Evolutionary conservation across 164 flowering plant genomes (phyloP).

Genomic region (Liriodendron chinense): DNA sequence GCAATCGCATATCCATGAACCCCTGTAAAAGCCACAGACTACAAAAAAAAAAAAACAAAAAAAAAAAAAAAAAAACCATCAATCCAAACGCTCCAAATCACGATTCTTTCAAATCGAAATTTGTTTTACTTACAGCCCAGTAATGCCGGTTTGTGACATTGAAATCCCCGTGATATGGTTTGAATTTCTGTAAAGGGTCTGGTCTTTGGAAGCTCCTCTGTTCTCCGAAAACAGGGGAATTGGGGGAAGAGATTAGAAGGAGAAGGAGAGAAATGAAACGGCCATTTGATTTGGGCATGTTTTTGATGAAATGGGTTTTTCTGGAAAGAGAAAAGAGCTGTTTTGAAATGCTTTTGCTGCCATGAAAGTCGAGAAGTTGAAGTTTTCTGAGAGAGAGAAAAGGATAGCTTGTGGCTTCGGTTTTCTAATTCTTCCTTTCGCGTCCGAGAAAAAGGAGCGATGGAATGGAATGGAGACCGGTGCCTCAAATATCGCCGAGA

Average conservation of each 20-base stretch:
- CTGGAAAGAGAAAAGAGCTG: constrained; percentile 6
- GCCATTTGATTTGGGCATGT: constrained; percentile 28
- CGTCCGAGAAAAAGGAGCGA: neutral
- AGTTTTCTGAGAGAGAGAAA: constrained; percentile 25
- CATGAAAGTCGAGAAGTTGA: constrained; percentile 9
- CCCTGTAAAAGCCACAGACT: constrained; percentile 68
- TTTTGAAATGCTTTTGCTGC: constrained; percentile 1
- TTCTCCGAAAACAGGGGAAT: constrained; percentile 19
- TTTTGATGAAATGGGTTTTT: constrained; percentile 2
- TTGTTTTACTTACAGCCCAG: constrained; percentile 49
- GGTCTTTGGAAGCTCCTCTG: constrained; percentile 31
- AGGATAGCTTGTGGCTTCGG: constrained; percentile 53
- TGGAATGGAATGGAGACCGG: too few species aligned
- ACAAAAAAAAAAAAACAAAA: constrained; percentile 8
- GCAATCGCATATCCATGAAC: constrained; percentile 57
- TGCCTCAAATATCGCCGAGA: too few species aligned
- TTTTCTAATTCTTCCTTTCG: constrained; percentile 14
- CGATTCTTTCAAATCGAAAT: neutral
- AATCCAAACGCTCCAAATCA: neutral
- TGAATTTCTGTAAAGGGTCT: constrained; percentile 49
- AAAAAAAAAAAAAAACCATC: neutral
- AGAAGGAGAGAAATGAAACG: constrained; percentile 21
- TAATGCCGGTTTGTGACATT: constrained; percentile 49
- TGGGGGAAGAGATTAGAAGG: constrained; percentile 24
- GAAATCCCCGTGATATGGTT: constrained; percentile 42